Percentiles rank a stretch among this genome's conserved stretches.
Conservation (phyloP, 331 rosid genomes). For the Malus hybrid region DNA sequence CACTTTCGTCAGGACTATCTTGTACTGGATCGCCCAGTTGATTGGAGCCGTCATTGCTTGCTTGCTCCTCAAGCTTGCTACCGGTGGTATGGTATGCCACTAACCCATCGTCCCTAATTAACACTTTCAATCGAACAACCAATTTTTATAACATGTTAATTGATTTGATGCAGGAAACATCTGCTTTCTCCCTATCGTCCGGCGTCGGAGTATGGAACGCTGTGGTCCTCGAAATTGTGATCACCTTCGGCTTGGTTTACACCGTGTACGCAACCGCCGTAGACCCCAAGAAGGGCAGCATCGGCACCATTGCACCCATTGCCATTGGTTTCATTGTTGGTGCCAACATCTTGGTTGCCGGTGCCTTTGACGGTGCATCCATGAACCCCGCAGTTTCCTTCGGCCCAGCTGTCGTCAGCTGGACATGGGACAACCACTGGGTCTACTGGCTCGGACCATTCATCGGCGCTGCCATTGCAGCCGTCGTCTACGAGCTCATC, state of each 20-base stretch:
- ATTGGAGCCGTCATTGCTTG: slow-evolving; percentile 77
- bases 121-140: not conserved
- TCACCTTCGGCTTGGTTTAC: slow-evolving; percentile 79
- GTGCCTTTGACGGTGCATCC: slow-evolving; percentile 80
- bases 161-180: slow-evolving; percentile 40
- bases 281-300: slow-evolving; percentile 61
- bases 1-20: slow-evolving; percentile 39
- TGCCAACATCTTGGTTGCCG: slow-evolving; percentile 72
- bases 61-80: slow-evolving; percentile 56
- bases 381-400: slow-evolving; percentile 58
- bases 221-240: slow-evolving; percentile 66
- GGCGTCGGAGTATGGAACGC: slow-evolving; percentile 69
- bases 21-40: slow-evolving; percentile 79
- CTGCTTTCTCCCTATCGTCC: slow-evolving; percentile 49
- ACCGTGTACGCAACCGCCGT: slow-evolving; percentile 71
- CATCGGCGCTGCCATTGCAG: slow-evolving; percentile 60
- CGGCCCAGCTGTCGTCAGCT: slow-evolving; percentile 73
- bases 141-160: not conserved
- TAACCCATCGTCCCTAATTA: not conserved
- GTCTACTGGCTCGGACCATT: slow-evolving; percentile 74
- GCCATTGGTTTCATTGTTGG: slow-evolving; percentile 84
- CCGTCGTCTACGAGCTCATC: slow-evolving; percentile 40
- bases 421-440: slow-evolving; percentile 76
- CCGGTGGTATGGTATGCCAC: slow-evolving; percentile 61
- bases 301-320: slow-evolving; percentile 64